Evolutionary conservation across 2,329 filamentous ascomycete species (phyloP), one percentile per base, ranked within the genome.

Genomic region (Fusarium cicatricum): DNA sequence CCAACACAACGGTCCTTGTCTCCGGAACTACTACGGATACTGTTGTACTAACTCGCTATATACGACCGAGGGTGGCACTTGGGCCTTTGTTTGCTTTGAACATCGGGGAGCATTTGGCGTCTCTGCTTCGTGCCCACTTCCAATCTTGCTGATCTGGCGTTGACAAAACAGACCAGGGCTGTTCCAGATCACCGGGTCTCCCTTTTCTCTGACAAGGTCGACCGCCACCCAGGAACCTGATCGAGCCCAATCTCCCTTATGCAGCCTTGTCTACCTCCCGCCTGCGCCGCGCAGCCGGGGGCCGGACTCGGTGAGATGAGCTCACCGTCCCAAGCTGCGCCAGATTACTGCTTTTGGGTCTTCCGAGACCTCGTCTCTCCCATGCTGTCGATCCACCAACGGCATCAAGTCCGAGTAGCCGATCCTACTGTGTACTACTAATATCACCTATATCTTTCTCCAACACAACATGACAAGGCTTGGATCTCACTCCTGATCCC

Each of bases 161-260:
- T 57, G 37, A 39, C 19, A 60, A 51, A 61, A 40, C 33, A 40
- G 58, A 61, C 56, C 62, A 67, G 63, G 66, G 66, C 62, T 52
- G 62, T 66, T 62, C 66, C 66, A 69, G 66, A 67, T 69, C 66
- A 68, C 38, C 64, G 64, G 66, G 66, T 69, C 60, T 58, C 47
- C 50, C 58, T 59, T 55, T 37, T 56, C 29, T 53, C 46, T 52
- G 47, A 54, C 23, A 51, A 48, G 56, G 48, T 45, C 38, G 45
- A 38, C 39, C 52, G 57, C 58, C 58, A 55, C 52, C 37, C 47
- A 51, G 23, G 52, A 57, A 62, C 49, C 51, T 57, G 55, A 62
- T 60, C 53, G 50, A 52, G 38, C 39, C 49, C 50, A 68, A 68
- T 68, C 59, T 67, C 65, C 53, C 51, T 37, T 55, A 54, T 60